phyloP scores from a whole-genome alignment of 148 eudicot genomes.

The Vaccinium vitisidaea region DNA sequence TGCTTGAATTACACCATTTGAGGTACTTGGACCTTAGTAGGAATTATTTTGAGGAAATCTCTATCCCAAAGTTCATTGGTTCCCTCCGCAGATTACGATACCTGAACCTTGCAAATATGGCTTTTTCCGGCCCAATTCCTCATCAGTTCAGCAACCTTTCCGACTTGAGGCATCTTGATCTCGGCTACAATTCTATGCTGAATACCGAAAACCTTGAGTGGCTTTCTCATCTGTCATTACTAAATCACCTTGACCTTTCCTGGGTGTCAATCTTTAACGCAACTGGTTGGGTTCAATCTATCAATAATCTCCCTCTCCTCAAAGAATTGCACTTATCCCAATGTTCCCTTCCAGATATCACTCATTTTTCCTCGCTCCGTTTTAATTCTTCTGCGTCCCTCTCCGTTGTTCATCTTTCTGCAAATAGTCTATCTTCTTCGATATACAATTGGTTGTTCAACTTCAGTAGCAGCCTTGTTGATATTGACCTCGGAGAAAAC shows the following conservation, averaged over 20 bases:
- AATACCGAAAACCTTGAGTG: background rate
- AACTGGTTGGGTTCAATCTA: background rate
- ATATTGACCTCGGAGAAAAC: constrained; percentile 12
- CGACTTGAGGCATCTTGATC: background rate
- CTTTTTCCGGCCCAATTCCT: background rate
- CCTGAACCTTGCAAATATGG: too few species aligned
- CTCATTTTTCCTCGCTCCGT: background rate
- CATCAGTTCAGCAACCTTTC: background rate
- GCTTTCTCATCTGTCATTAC: background rate
- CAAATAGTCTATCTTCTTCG: constrained; percentile 1
- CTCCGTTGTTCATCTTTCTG: background rate
- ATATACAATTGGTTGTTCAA: constrained; percentile 26
- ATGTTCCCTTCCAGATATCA: background rate
- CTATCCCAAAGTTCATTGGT: too few species aligned
- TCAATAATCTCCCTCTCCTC: background rate
- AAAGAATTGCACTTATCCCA: background rate
- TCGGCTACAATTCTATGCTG: too few species aligned
- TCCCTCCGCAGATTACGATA: too few species aligned
- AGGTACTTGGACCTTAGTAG: background rate
- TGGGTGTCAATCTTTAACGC: background rate
- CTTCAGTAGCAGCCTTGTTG: constrained; percentile 12
- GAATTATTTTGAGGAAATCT: background rate
- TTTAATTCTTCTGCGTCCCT: constrained; percentile 15
- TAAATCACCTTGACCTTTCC: background rate
- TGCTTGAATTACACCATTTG: background rate